Base-by-base conservation (phyloP, 192 early-diverging fungal species). In the Obelidium mucronatum region DNA sequence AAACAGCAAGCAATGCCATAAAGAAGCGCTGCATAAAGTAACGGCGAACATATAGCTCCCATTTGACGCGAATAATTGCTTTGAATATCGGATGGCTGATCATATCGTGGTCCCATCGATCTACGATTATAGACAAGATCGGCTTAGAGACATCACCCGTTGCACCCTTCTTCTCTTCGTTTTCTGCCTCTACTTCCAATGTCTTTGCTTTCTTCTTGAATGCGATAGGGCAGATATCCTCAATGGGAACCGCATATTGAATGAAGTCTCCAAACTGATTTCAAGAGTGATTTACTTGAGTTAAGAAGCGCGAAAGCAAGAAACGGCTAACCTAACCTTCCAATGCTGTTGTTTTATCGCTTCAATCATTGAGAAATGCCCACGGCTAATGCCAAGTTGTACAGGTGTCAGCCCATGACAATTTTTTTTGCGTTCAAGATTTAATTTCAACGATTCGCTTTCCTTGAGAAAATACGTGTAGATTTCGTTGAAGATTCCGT, bases 191-290 rank as follows among this genome's bases (percentile, higher is more conserved):
- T 44, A 44, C 5, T 44, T 44, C 17, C 42, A 44, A 17, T 44
- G 42, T 17, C 42, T 44, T 44, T 44, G 17, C 6, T 44, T 44
- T 44, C 42, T 44, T 31, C 48, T 53, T 44, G 67, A 40, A 24
- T 26, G 51, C 24, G 11, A 68, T n/a, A 31, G 67, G 67, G 26
- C 67, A 68, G 13, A 68, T 68, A 30, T 68, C 28, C n/a, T 68
- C 42, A 1, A 68, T 5, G 26, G 44, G 22, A 26, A 68, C 67
- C 5, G 24, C 24, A 36, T 68, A 68, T 33, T 68, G 67, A 0
- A 35, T 44, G 26, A 68, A 52, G 19, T 68, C 67, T 1, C 67
- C 67, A 22, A 68, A 52, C 67, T 68, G n/a, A n/a, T n/a, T n/a
- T n/a, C n/a, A n/a, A n/a, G n/a, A n/a, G n/a, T n/a, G n/a, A n/a